phyloP scores from a whole-genome alignment of 805 yeast species.

The Isabelozyma rhagii region DNA sequence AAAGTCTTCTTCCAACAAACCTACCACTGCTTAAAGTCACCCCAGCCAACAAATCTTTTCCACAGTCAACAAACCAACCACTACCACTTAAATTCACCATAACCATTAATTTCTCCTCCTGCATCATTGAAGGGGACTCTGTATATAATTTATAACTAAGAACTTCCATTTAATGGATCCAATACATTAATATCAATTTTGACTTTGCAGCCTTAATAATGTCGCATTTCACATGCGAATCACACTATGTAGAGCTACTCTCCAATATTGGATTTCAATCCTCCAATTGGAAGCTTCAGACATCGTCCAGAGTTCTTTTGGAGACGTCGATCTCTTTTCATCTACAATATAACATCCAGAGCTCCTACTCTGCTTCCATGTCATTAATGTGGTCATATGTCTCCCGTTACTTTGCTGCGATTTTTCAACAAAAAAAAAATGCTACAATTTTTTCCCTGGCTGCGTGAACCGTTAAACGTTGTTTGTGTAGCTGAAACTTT shows the following conservation, averaged over 20 bases:
- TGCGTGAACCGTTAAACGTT: neutral
- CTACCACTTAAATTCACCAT: too few species aligned
- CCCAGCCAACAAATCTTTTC: neutral
- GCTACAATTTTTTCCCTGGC: neutral
- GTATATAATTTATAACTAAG: too few species aligned
- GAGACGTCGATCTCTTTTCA: too few species aligned
- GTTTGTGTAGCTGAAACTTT: neutral
- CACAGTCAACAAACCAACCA: too few species aligned
- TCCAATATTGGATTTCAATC: too few species aligned
- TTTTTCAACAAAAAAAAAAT: neutral
- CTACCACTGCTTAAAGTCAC: neutral
- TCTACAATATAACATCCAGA: too few species aligned
- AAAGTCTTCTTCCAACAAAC: neutral
- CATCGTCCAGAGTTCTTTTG: too few species aligned
- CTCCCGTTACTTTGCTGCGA: neutral
- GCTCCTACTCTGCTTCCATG: too few species aligned
- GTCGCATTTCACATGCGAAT: neutral
- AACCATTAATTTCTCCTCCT: too few species aligned
- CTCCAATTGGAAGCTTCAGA: too few species aligned
- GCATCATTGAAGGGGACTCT: too few species aligned
- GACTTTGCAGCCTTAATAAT: neutral
- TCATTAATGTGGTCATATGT: neutral
- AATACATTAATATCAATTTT: too few species aligned
- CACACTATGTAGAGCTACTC: neutral
- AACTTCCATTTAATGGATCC: neutral